These are phyloP conservation scores for Neonectria neomacrospora DNA, from an alignment of 2,329 filamentous ascomycete genomes.

Conservation along the genomic window DNA sequence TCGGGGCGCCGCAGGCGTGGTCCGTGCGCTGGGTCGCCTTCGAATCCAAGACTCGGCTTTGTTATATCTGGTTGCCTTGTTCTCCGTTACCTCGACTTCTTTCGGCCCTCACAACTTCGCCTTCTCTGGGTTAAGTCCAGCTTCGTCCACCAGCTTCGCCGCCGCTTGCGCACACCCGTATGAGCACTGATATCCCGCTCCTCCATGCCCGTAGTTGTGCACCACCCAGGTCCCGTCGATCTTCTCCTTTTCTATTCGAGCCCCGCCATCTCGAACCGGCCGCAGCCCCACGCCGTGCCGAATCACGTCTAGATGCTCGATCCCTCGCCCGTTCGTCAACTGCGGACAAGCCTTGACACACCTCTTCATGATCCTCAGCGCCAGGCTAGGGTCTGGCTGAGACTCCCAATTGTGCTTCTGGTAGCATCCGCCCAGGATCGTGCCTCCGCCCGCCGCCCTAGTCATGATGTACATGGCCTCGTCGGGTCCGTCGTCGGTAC, in stretches of 20 bases:
- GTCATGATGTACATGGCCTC: constrained; percentile 86
- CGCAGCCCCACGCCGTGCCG: constrained; percentile 84
- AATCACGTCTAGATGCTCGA: constrained; percentile 78
- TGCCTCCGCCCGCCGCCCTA: constrained; percentile 79
- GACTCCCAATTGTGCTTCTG: constrained; percentile 82
- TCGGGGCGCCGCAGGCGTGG: constrained; percentile 16
- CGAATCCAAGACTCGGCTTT: neutral
- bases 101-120: constrained; percentile 2
- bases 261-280: constrained; percentile 77
- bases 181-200: constrained; percentile 74
- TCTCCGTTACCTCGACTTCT: neutral
- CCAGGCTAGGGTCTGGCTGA: constrained; percentile 78
- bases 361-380: constrained; percentile 83
- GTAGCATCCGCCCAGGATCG: constrained; percentile 84
- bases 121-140: constrained; percentile 1
- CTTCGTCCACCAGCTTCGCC: constrained; percentile 28
- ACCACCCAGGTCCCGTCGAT: constrained; percentile 69
- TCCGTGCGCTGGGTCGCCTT: constrained; percentile 17
- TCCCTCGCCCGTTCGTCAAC: constrained; percentile 71
- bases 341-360: constrained; percentile 71
- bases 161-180: constrained; percentile 32
- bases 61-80: neutral
- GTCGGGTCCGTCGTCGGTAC: constrained; percentile 76
- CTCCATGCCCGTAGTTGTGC: constrained; percentile 82
- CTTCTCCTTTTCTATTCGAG: constrained; percentile 73